These are phyloP conservation scores for Hansenula sp. DNA, from an alignment of 1,139 yeast genomes.

Conservation along the genomic window DNA sequence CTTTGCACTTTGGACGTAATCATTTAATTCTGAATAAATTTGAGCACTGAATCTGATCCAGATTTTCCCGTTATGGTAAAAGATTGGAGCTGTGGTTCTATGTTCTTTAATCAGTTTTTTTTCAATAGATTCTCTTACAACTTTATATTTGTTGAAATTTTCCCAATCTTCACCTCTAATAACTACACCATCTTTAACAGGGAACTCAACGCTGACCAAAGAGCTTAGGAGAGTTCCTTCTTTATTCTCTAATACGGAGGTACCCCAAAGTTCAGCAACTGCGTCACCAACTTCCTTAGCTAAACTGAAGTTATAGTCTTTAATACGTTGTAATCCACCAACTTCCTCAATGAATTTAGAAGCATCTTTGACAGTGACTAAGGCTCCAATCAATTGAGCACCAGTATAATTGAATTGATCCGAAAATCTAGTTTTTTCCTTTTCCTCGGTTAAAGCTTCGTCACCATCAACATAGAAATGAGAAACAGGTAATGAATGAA, in stretches of 20 bases:
- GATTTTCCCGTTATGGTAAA: slow-evolving; percentile 37
- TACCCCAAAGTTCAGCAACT: slow-evolving; percentile 26
- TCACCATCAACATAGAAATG: slow-evolving; percentile 35
- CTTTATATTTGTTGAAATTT: slow-evolving; percentile 6
- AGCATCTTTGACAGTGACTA: slow-evolving; percentile 34
- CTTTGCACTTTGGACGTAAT: slow-evolving; percentile 26
- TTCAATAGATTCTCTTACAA: slow-evolving; percentile 13
- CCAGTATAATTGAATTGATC: slow-evolving; percentile 36
- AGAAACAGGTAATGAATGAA: slow-evolving; percentile 62
- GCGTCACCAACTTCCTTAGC: slow-evolving; percentile 38
- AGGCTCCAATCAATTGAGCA: slow-evolving; percentile 25
- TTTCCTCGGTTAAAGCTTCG: slow-evolving; percentile 22
- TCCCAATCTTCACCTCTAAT: slow-evolving; percentile 10
- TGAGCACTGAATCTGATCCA: slow-evolving; percentile 58
- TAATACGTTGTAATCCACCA: slow-evolving; percentile 53
- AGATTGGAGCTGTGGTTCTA: slow-evolving; percentile 45
- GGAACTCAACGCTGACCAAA: slow-evolving; percentile 7
- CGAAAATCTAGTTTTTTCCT: slow-evolving; percentile 31
- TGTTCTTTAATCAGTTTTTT: slow-evolving; percentile 25
- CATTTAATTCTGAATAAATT: slow-evolving; percentile 52
- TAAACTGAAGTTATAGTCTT: slow-evolving; percentile 39
- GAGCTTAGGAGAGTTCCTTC: slow-evolving; percentile 21
- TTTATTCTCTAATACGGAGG: slow-evolving; percentile 33
- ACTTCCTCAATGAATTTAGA: slow-evolving; percentile 41
- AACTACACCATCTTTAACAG: slow-evolving; percentile 41